phyloP scores from a whole-genome alignment of 352 stramenopile genomes.

The Phytophthora citricola region DNA sequence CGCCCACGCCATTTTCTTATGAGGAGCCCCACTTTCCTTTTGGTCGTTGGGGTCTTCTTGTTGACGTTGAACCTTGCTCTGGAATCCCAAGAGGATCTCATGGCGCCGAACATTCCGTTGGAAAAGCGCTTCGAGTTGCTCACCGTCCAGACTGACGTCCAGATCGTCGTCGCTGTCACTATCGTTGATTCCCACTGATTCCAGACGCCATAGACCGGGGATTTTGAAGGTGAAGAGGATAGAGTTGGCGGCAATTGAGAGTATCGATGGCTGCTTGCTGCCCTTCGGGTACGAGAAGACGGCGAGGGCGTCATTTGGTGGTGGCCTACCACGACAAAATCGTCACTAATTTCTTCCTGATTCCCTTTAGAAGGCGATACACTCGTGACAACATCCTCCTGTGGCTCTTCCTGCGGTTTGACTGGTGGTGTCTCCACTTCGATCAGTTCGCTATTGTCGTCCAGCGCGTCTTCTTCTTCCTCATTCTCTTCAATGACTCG shows the following conservation, averaged over 20 bases:
- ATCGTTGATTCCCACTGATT: slow-evolving; percentile 25
- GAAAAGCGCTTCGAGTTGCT: slow-evolving; percentile 65
- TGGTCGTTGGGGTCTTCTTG: slow-evolving; percentile 12
- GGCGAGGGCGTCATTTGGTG: slow-evolving; percentile 7
- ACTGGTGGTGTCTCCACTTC: slow-evolving; percentile 6
- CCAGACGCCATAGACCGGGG: slow-evolving; percentile 19
- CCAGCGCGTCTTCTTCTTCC: background rate
- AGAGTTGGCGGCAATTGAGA: slow-evolving; percentile 15
- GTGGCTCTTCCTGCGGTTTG: background rate
- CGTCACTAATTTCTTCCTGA: slow-evolving; percentile 10
- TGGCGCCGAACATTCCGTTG: slow-evolving; percentile 67
- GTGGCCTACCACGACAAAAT: slow-evolving; percentile 42
- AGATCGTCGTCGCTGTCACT: slow-evolving; percentile 39
- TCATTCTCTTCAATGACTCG: background rate
- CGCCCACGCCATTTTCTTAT: slow-evolving; percentile 39
- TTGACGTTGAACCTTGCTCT: slow-evolving; percentile 28
- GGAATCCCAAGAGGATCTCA: slow-evolving; percentile 65
- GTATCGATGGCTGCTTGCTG: slow-evolving; percentile 33
- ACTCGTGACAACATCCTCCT: background rate
- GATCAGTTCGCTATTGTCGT: slow-evolving; percentile 18
- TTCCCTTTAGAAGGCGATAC: background rate
- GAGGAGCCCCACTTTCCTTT: background rate
- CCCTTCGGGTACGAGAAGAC: background rate
- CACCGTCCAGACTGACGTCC: slow-evolving; percentile 45
- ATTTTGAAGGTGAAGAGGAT: slow-evolving; percentile 7